A percentile compares a stretch with the other conserved stretches of the same genome.
Conservation (phyloP, 805 yeast genomes). For the Scheffersomyces stipitis region DNA sequence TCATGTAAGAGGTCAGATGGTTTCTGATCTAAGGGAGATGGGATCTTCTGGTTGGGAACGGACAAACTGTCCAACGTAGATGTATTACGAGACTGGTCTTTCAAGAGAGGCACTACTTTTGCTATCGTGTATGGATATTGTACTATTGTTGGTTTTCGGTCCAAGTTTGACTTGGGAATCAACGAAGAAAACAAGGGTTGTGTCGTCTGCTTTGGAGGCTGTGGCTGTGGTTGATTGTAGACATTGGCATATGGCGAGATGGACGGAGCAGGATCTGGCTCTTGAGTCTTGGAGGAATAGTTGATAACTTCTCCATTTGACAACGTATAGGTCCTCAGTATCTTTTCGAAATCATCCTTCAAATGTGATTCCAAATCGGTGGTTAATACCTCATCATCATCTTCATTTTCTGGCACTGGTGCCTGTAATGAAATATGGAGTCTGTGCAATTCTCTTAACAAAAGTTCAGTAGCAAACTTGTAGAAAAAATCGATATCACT, state of each 20-base stretch:
- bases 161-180: slow-evolving; percentile 67
- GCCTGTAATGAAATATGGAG: slow-evolving; percentile 26
- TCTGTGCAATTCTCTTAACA: slow-evolving; percentile 60
- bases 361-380: slow-evolving; percentile 45
- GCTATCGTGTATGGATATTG: slow-evolving; percentile 69
- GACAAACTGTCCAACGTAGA: slow-evolving; percentile 32
- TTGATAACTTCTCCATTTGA: slow-evolving; percentile 62
- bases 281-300: slow-evolving; percentile 31
- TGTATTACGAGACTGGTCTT: slow-evolving; percentile 18
- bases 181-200: slow-evolving; percentile 80
- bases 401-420: no score
- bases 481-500: slow-evolving; percentile 59
- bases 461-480: slow-evolving; percentile 59
- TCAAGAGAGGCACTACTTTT: slow-evolving; percentile 56
- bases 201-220: slow-evolving; percentile 53
- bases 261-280: slow-evolving; percentile 21
- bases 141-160: slow-evolving; percentile 66
- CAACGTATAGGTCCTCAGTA: slow-evolving; percentile 50
- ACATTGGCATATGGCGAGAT: slow-evolving; percentile 13
- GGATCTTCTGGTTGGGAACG: slow-evolving; percentile 30
- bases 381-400: slow-evolving; percentile 11
- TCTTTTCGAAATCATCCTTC: slow-evolving; percentile 58
- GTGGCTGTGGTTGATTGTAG: slow-evolving; percentile 21
- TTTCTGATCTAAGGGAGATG: slow-evolving; percentile 28
- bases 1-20: slow-evolving; percentile 38